Evolutionary conservation across 192 early-diverging fungal genomes (phyloP).

Genomic region (Oehlia diaphana): DNA sequence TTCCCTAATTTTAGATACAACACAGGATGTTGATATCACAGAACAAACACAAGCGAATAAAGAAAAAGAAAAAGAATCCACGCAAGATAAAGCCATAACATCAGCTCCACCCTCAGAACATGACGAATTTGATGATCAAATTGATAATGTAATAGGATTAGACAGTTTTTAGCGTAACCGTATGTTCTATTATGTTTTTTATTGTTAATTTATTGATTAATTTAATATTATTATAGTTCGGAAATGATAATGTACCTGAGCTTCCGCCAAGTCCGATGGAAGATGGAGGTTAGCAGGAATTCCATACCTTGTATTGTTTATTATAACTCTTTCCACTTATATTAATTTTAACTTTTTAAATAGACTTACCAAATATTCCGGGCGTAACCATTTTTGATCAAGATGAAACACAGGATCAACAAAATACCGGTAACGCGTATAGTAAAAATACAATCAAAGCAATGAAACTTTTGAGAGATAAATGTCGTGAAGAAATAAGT

Average conservation of each 20-base stretch:
- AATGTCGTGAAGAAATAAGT: conserved; percentile 38
- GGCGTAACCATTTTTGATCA: conserved; percentile 25
- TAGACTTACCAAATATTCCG: not conserved
- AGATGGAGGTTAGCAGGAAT: not conserved
- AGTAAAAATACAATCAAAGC: conserved; percentile 65
- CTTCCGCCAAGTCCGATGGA: not conserved
- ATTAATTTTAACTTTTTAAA: not conserved
- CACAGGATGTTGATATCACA: not conserved
- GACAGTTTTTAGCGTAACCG: not conserved
- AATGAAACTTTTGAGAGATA: conserved; percentile 55
- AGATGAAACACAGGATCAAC: conserved; percentile 22
- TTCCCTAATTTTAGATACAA: not conserved
- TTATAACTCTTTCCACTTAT: not conserved
- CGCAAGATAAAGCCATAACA: not conserved
- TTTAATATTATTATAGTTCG: not conserved
- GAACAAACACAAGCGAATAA: not conserved
- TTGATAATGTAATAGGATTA: not conserved
- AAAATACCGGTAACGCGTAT: conserved; percentile 34
- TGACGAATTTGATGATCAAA: not conserved
- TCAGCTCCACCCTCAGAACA: not conserved
- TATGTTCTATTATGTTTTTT: not conserved
- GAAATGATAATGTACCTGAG: not conserved
- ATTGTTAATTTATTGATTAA: not conserved
- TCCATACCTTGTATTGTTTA: too few species aligned
- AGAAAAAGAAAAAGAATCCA: not conserved